phyloP scores from a whole-genome alignment of 2,329 filamentous ascomycete genomes.

The Alternaria rosae region DNA sequence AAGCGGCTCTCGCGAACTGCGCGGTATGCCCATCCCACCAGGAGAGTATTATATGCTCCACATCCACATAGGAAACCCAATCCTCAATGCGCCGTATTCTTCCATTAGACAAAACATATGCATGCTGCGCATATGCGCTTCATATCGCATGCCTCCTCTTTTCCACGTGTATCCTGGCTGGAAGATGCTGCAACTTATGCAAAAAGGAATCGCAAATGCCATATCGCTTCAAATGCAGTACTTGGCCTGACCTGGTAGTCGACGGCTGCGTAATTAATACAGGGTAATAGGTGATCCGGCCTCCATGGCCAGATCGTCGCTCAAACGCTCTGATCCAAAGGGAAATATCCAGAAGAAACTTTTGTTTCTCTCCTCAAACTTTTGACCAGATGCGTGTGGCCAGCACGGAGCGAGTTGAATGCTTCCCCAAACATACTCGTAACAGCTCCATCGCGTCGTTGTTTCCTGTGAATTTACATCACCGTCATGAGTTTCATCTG shows the following conservation, averaged over 20 bases:
- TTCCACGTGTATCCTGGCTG: constrained; percentile 24
- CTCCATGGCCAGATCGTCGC: constrained; percentile 26
- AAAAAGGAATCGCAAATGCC: constrained; percentile 37
- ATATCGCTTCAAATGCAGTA: constrained; percentile 47
- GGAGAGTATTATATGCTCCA: constrained; percentile 29
- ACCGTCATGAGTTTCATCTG: constrained; percentile 53
- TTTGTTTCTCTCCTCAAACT: constrained; percentile 28
- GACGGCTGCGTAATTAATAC: constrained; percentile 43
- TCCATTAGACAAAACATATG: constrained; percentile 22
- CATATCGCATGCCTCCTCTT: constrained; percentile 20
- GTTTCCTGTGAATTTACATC: constrained; percentile 43
- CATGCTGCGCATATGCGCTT: constrained; percentile 15
- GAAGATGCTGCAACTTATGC: constrained; percentile 33
- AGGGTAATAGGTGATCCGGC: constrained; percentile 31
- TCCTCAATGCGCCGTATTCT: constrained; percentile 19
- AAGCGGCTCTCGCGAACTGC: constrained; percentile 25
- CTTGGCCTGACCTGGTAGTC: constrained; percentile 26
- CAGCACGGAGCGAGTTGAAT: constrained; percentile 13
- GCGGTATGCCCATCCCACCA: constrained; percentile 21
- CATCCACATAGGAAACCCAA: constrained; percentile 13
- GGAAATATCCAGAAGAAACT: constrained; percentile 40
- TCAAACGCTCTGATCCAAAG: constrained; percentile 45
- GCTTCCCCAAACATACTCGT: constrained; percentile 8
- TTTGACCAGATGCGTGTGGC: constrained; percentile 28
- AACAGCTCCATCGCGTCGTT: constrained; percentile 21